phyloP scores from a whole-genome alignment of 805 yeast genomes.

The Pichia cabralensis region DNA sequence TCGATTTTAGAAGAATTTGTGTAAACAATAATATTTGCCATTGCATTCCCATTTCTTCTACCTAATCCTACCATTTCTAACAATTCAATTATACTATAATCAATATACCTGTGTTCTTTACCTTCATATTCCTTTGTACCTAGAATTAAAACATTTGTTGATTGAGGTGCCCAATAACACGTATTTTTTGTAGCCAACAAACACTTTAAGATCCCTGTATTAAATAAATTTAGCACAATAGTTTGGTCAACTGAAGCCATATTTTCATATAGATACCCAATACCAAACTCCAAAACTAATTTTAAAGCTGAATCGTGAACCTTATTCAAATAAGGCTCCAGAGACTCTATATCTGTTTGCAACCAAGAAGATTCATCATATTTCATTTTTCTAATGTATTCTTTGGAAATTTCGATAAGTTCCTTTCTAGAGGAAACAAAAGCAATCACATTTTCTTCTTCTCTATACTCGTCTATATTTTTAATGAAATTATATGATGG shows the following conservation, averaged over 20 bases:
- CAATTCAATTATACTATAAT: slow-evolving; percentile 56
- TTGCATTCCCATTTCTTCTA: slow-evolving; percentile 19
- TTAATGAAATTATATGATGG: slow-evolving; percentile 37
- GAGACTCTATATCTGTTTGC: slow-evolving; percentile 28
- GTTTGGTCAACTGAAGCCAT: slow-evolving; percentile 47
- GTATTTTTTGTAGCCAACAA: slow-evolving; percentile 57
- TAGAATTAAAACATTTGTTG: slow-evolving; percentile 48
- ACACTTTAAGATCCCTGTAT: slow-evolving; percentile 40
- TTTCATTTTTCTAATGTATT: slow-evolving; percentile 27
- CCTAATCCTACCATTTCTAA: slow-evolving; percentile 55
- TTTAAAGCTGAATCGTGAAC: slow-evolving; percentile 38
- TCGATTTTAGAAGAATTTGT: slow-evolving; percentile 46
- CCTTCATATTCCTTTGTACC: slow-evolving; percentile 72
- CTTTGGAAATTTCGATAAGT: slow-evolving; percentile 42
- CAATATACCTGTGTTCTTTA: slow-evolving; percentile 57
- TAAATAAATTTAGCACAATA: slow-evolving; percentile 45
- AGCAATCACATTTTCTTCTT: slow-evolving; percentile 32
- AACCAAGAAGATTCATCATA: slow-evolving; percentile 31
- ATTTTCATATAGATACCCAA: slow-evolving; percentile 50
- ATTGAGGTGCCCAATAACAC: slow-evolving; percentile 38
- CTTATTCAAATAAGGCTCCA: slow-evolving; percentile 32
- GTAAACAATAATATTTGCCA: slow-evolving; percentile 40
- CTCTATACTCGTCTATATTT: slow-evolving; percentile 20
- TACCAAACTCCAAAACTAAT: slow-evolving; percentile 41
- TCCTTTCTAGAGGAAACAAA: slow-evolving; percentile 50